These are phyloP conservation scores for Rhodamnia argentea DNA, from an alignment of 345 rosid species.

Conservation along the genomic window DNA sequence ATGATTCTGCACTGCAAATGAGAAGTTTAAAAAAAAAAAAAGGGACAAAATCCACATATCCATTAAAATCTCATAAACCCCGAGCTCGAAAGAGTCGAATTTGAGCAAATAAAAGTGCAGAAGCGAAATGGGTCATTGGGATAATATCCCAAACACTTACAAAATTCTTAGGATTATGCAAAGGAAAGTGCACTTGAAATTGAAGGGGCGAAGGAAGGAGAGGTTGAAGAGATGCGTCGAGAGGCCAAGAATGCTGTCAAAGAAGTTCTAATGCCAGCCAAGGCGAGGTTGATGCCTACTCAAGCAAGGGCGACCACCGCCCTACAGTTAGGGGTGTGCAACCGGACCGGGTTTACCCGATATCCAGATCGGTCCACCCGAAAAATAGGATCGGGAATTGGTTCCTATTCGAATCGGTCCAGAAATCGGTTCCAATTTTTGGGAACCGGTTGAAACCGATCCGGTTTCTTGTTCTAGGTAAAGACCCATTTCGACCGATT, in stretches of 20 bases:
- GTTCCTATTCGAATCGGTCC: no score
- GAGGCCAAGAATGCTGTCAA: slow-evolving; percentile 44
- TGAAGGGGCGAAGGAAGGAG: slow-evolving; percentile 22
- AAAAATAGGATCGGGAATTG: no score
- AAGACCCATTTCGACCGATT: no score
- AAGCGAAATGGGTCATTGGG: slow-evolving; percentile 1
- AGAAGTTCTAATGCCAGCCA: slow-evolving; percentile 29
- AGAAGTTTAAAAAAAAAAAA: background rate
- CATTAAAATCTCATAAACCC: background rate
- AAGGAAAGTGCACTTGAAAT: background rate
- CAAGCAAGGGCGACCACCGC: no score
- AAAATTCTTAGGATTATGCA: background rate
- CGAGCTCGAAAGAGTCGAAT: background rate
- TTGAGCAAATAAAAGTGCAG: background rate
- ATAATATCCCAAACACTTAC: background rate
- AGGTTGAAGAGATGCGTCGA: slow-evolving; percentile 32
- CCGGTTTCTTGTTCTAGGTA: no score
- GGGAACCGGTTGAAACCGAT: no score
- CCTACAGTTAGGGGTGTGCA: no score
- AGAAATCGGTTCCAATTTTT: no score
- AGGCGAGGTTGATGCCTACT: no score
- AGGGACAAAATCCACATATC: background rate
- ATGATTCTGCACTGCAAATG: slow-evolving; percentile 30
- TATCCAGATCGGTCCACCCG: no score
- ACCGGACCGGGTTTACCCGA: no score